Evolutionary conservation across 176 grass and related monocot genomes (phyloP), one percentile per base, ranked within the genome.

Genomic region (Oryza glaberrima): DNA sequence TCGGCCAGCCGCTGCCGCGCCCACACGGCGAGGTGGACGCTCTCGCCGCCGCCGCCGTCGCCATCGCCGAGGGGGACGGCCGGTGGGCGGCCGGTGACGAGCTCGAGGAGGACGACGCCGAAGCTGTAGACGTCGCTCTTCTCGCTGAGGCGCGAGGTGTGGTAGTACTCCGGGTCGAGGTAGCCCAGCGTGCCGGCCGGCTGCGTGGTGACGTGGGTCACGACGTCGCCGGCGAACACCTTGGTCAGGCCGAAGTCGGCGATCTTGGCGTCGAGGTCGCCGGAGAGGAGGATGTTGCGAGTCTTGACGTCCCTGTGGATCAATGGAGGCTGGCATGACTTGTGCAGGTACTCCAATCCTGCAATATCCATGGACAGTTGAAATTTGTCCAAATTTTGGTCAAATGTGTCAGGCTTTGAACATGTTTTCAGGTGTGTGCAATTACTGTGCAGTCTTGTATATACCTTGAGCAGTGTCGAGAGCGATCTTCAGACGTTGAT

Each of bases 221-320:
- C n/a, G 10, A 36, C 32, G 4, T 77, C 73, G 35, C 78, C 16
- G 1, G 28, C 5, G 7, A 93, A 85, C 20, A 75, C 85, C 69
- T 85, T 88, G 5, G 65, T 85, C 14, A 93, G 47, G 38, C 91
- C 88, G 65, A 90, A 90, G 58, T 93, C 88, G 1, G 88, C 30
- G 70, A 93, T 88, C 82, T 90, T 93, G 0, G 85, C 91, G 7
- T 77, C 75, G 5, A 90, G 65, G 40, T 77, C 22, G 12, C 51
- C 77, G 9, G 70, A 61, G 2, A 90, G 73, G 16, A 93, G 85
- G 45, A 93, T 93, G 46, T 93, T 93, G 52, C 48, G 75, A 3
- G 81, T 85, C 58, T 92, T 92, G 19, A 92, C 84, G 35, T 92
- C 91, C 82, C 91, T 87, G 19, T 92, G 87, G 52, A 93, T 88